These are phyloP conservation scores for Ophiorrhiza pumila DNA, from an alignment of 257 asterid genomes.

Conservation along the genomic window DNA sequence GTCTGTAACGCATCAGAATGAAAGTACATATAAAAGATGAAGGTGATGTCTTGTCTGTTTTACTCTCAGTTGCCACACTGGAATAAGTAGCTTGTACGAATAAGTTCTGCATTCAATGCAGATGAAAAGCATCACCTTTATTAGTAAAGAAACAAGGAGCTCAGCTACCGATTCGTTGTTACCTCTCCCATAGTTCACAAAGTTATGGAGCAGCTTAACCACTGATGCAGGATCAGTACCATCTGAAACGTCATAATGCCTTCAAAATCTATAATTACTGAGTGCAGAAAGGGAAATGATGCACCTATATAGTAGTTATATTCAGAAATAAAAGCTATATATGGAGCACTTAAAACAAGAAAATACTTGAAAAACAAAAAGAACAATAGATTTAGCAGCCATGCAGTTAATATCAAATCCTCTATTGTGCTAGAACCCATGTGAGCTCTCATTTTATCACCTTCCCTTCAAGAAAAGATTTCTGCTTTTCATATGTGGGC, in stretches of 20 bases:
- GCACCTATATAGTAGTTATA: not conserved
- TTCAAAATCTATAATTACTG: conserved; percentile 7
- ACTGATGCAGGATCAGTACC: conserved; percentile 70
- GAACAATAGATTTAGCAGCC: not conserved
- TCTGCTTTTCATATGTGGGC: not conserved
- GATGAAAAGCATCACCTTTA: conserved; percentile 48
- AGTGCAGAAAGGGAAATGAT: conserved; percentile 8
- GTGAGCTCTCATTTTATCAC: not conserved
- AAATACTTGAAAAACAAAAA: not conserved
- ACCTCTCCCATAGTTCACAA: conserved; percentile 53
- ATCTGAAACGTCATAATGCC: conserved; percentile 41
- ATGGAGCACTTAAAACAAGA: not conserved
- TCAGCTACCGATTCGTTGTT: conserved; percentile 73
- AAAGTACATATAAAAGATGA: conserved; percentile 13
- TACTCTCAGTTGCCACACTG: not conserved
- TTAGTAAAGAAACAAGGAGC: conserved; percentile 74
- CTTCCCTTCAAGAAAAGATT: not conserved
- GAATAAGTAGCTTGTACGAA: not conserved
- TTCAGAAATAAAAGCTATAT: not conserved
- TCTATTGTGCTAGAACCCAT: not conserved
- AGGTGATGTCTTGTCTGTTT: not conserved
- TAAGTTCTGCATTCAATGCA: conserved; percentile 7
- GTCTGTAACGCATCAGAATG: no score
- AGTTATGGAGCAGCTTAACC: conserved; percentile 44
- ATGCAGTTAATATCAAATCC: not conserved